phyloP scores from a whole-genome alignment of 495 filamentous ascomycete species.

The Hypoxylon crocopeplum region DNA sequence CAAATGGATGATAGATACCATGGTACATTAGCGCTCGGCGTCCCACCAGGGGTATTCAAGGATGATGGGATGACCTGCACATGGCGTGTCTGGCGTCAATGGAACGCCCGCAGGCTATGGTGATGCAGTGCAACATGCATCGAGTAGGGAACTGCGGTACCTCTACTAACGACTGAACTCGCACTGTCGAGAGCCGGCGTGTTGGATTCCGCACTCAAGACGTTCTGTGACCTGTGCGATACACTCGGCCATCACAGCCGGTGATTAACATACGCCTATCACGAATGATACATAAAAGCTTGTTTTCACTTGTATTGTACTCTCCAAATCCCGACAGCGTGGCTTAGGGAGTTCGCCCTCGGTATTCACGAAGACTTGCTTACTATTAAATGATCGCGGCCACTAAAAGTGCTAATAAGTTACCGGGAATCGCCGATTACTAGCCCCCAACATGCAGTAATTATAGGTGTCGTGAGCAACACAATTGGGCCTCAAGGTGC shows the following conservation, averaged over 20 bases:
- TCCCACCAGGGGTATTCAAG: constrained; percentile 16
- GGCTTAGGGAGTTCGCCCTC: constrained; percentile 2
- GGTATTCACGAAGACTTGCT: constrained; percentile 20
- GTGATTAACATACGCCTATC: constrained; percentile 25
- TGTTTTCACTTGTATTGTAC: constrained; percentile 20
- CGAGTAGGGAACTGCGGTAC: constrained; percentile 20
- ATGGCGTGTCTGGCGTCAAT: constrained; percentile 37
- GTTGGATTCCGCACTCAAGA: constrained; percentile 17
- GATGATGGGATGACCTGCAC: constrained; percentile 35
- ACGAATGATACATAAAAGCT: constrained; percentile 22
- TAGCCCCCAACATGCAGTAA: constrained; percentile 28
- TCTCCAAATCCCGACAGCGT: constrained; percentile 25
- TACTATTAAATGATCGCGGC: constrained; percentile 23
- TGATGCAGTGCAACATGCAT: constrained; percentile 30
- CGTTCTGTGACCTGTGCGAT: constrained; percentile 19
- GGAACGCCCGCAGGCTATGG: constrained; percentile 29
- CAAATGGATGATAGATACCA: constrained; percentile 11
- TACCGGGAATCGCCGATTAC: constrained; percentile 33
- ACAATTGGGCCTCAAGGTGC: neutral
- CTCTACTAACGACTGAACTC: neutral
- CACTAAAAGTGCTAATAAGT: constrained; percentile 11
- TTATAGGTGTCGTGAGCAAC: constrained; percentile 19
- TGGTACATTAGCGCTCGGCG: neutral
- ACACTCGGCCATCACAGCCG: constrained; percentile 11
- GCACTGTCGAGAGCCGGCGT: constrained; percentile 27